Evolutionary conservation across 768 basidiomycete species (phyloP).

Genomic region (Mycena venus): DNA sequence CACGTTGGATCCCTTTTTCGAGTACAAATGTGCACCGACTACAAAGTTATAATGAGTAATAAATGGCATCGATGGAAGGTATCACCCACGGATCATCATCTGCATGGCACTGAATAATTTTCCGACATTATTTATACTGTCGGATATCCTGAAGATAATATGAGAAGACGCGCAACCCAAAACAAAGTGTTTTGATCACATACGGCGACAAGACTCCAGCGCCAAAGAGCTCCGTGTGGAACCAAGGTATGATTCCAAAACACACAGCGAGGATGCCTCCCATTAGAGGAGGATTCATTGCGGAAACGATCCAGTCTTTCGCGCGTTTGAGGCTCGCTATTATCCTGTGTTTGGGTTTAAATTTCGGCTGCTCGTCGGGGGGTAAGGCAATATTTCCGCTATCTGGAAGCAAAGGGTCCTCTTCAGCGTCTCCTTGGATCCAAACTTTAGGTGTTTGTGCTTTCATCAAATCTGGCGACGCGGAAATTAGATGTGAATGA

Average conservation of each 20-base stretch:
- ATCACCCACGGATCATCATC: slow-evolving; percentile 30
- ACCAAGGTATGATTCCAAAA: slow-evolving; percentile 31
- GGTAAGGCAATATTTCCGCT: slow-evolving; percentile 16
- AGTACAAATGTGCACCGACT: slow-evolving; percentile 32
- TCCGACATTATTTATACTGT: slow-evolving; percentile 32
- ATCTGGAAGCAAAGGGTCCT: slow-evolving; percentile 4
- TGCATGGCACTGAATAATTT: slow-evolving; percentile 33
- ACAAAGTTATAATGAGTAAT: not conserved
- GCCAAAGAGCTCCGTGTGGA: slow-evolving; percentile 31
- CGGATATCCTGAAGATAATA: slow-evolving; percentile 10
- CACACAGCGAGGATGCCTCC: slow-evolving; percentile 28
- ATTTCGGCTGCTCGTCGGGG: not conserved
- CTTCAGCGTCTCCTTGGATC: not conserved
- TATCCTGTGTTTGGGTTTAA: not conserved
- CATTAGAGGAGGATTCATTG: slow-evolving; percentile 26
- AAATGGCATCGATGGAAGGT: not conserved
- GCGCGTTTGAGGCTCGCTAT: not conserved
- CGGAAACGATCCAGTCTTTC: slow-evolving; percentile 12
- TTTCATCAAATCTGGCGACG: slow-evolving; percentile 29
- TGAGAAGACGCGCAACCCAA: not conserved
- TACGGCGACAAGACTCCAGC: slow-evolving; percentile 32
- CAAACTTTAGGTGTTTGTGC: slow-evolving; percentile 1
- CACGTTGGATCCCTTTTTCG: slow-evolving; percentile 25
- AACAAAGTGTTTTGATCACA: not conserved
- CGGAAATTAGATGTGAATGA: not conserved